Evolutionary conservation across 306 rosid genomes (phyloP).

Genomic region (Quercus glauca): DNA sequence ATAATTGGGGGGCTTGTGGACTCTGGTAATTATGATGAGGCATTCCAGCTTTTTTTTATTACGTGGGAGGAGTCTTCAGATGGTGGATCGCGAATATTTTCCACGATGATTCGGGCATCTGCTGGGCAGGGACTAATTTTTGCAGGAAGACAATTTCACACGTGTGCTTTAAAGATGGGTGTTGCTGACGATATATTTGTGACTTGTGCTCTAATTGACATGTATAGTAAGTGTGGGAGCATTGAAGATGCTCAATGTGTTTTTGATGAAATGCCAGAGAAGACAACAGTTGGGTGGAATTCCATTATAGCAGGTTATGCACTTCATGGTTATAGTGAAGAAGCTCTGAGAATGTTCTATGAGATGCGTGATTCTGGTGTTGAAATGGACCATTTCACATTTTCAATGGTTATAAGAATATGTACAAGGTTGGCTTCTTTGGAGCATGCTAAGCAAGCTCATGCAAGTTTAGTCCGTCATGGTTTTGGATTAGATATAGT

Average conservation of each 20-base stretch:
- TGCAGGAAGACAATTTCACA: constrained; percentile 69
- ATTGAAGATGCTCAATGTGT: constrained; percentile 75
- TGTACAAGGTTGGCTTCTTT: constrained; percentile 82
- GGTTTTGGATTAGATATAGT: constrained; percentile 74
- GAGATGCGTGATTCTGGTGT: constrained; percentile 69
- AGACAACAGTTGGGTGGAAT: constrained; percentile 84
- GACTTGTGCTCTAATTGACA: constrained; percentile 76
- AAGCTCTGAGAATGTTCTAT: constrained; percentile 60
- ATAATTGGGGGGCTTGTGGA: constrained; percentile 65
- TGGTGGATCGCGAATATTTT: constrained; percentile 51
- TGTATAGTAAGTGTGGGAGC: constrained; percentile 84
- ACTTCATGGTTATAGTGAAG: constrained; percentile 79
- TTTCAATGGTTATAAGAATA: constrained; percentile 69
- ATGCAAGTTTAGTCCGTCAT: constrained; percentile 76
- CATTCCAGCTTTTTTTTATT: constrained; percentile 44
- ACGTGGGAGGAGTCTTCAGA: constrained; percentile 68
- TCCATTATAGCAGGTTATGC: constrained; percentile 84
- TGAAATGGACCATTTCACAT: constrained; percentile 73
- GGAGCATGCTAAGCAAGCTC: constrained; percentile 81
- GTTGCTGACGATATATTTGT: constrained; percentile 47
- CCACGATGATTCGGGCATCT: constrained; percentile 62
- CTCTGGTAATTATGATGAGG: constrained; percentile 59
- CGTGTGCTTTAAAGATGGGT: constrained; percentile 77
- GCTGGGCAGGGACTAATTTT: constrained; percentile 59
- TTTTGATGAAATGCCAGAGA: constrained; percentile 71